These are phyloP conservation scores for Eimeria nieschulzi DNA, from an alignment of 169 alveolate genomes.

Conservation along the genomic window DNA sequence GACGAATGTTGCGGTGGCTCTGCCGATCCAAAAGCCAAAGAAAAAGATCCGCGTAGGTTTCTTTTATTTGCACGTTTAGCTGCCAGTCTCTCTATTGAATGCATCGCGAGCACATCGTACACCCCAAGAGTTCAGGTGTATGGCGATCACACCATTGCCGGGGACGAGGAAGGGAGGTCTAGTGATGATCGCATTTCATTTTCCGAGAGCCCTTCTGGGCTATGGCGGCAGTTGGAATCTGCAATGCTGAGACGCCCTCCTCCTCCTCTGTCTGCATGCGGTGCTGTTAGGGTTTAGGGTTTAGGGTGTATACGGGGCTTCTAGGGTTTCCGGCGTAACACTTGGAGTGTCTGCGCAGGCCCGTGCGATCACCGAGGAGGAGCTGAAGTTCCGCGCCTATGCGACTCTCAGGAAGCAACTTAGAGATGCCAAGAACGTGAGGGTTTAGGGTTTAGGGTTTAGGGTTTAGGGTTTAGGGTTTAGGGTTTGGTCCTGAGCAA, in stretches of 20 bases:
- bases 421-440: conserved; percentile 74
- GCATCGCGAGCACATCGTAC: background rate
- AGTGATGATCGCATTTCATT: background rate
- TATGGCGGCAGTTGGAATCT: conserved; percentile 8
- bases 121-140: conserved; percentile 29
- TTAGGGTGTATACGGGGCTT: background rate
- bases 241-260: conserved; percentile 43
- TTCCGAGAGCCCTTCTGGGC: background rate
- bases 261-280: background rate
- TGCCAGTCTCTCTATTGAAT: no score
- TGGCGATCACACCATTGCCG: background rate
- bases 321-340: background rate
- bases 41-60: conserved; percentile 36
- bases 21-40: conserved; percentile 60
- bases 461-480: background rate
- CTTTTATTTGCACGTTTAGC: no score
- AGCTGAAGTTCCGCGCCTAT: conserved; percentile 79
- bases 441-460: conserved; percentile 58
- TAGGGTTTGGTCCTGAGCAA: background rate
- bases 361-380: conserved; percentile 82
- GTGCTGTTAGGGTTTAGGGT: background rate
- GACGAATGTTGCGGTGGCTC: conserved; percentile 17
- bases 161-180: background rate
- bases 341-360: conserved; percentile 52
- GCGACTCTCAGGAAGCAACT: conserved; percentile 81